Percentiles rank a stretch among this genome's conserved stretches.
phyloP scores from a whole-genome alignment of 163 green algal genomes.

The Chlorella variabilis region DNA sequence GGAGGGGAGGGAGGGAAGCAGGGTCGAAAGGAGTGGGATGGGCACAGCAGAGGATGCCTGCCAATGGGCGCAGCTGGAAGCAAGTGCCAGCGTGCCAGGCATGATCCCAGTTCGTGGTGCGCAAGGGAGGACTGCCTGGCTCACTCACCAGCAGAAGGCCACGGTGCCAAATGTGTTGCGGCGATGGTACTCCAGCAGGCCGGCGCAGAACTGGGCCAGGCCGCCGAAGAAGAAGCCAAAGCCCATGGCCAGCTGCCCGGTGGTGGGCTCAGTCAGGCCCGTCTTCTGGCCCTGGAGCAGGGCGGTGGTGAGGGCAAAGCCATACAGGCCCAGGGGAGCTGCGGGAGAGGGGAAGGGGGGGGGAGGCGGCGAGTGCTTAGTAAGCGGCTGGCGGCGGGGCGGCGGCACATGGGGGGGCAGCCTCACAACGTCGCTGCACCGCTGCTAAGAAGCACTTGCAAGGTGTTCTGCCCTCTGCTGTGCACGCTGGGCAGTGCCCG shows the following conservation, averaged over 20 bases:
- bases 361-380: neutral
- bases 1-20: too few relatives aligned
- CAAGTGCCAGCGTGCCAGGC: too few relatives aligned
- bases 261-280: neutral
- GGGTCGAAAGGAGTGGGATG: too few relatives aligned
- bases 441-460: too few relatives aligned
- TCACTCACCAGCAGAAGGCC: constrained; percentile 62
- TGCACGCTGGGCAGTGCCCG: too few relatives aligned
- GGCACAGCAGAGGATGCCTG: too few relatives aligned
- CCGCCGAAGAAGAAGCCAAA: constrained; percentile 62
- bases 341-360: neutral
- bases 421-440: too few relatives aligned
- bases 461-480: too few relatives aligned
- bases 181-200: constrained; percentile 72
- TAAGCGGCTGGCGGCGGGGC: neutral
- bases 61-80: too few relatives aligned
- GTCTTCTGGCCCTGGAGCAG: constrained; percentile 33
- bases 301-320: constrained; percentile 54
- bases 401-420: neutral
- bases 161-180: constrained; percentile 74
- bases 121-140: too few relatives aligned
- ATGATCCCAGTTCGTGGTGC: too few relatives aligned
- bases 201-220: constrained; percentile 69
- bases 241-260: constrained; percentile 6
- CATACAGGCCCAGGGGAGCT: constrained; percentile 54